Evolutionary conservation across 2,329 filamentous ascomycete genomes (phyloP), one percentile per base, ranked within the genome.

Genomic region (Neodidymelliopsis sp.): DNA sequence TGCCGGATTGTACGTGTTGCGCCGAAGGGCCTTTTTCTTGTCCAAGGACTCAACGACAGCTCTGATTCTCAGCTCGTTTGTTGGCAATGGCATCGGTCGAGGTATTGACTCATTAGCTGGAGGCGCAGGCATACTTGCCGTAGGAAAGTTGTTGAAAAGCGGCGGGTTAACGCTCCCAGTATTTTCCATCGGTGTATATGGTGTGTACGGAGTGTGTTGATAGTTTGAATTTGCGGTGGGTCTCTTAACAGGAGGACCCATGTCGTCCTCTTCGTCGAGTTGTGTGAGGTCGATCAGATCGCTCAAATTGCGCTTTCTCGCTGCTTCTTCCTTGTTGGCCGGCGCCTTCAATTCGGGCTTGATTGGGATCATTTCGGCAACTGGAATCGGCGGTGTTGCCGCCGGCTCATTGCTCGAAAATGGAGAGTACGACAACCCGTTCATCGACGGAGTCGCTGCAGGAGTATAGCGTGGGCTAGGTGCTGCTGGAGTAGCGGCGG

Each of bases 1-100:
- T 33, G 78, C 76, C 1, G 81, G 77, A 60, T 87, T 78, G 61
- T 88, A 88, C 12, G 70, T 75, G 5, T 75, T 75, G 51, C 80
- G 80, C 19, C 75, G 71, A 4, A 76, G 67, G 7, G 78, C 78
- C 27, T 77, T 75, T 40, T 75, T 75, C 37, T 70, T 72, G 54
- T 77, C 74, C 12, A 85, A 61, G 0, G 74, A 72, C 53, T 79
- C 73, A 4, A 80, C 76, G 25, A 80, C 63, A 6, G 37, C 51
- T 19, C 39, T 29, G 34, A 62, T 45, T 16, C 64, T 57, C 22
- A 66, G 27, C 19, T 62, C 60, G 7, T 25, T 56, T 7, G 34
- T 13, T 24, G 56, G 50, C 22, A 57, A 24, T 6, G 52, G 38
- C 4, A 29, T 30, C 11, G 28, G 23, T 24, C 46, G 54, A 20